Evolutionary conservation across 306 rosid species (phyloP).

Genomic region (Phaseolus lunatus): DNA sequence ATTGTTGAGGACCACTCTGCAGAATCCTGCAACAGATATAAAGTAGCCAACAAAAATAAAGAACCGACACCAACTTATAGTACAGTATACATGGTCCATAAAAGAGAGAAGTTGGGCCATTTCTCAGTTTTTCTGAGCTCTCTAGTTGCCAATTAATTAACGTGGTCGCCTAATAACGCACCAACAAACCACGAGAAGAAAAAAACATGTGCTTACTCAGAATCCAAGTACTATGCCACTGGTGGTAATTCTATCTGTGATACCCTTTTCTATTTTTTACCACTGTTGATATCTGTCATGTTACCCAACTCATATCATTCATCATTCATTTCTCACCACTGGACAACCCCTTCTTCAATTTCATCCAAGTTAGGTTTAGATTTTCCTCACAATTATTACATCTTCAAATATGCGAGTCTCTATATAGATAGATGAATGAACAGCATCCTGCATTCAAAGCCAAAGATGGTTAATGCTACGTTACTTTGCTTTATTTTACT

Average conservation of each 20-base stretch:
- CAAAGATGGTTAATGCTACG: no score
- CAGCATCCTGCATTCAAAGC: no score
- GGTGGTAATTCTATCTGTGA: background rate
- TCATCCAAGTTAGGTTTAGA: background rate
- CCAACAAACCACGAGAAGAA: constrained; percentile 11
- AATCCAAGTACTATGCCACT: background rate
- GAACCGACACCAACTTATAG: constrained; percentile 38
- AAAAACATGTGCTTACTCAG: background rate
- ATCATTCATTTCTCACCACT: background rate
- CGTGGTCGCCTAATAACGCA: constrained; percentile 6
- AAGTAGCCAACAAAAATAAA: constrained; percentile 36
- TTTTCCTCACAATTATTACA: background rate
- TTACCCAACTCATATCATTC: background rate
- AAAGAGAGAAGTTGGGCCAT: constrained; percentile 37
- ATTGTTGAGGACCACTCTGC: constrained; percentile 33
- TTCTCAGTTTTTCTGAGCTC: constrained; percentile 5
- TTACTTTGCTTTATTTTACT: no score
- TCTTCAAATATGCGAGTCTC: no score
- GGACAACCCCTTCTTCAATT: background rate
- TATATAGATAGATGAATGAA: no score
- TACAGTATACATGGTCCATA: constrained; percentile 36
- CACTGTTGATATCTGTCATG: background rate
- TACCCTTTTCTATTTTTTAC: background rate
- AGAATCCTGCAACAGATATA: constrained; percentile 20
- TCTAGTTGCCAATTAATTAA: constrained; percentile 27